These are phyloP conservation scores for Dictyostelium intermedium DNA, from an alignment of 78 protist genomes.

Conservation along the genomic window DNA sequence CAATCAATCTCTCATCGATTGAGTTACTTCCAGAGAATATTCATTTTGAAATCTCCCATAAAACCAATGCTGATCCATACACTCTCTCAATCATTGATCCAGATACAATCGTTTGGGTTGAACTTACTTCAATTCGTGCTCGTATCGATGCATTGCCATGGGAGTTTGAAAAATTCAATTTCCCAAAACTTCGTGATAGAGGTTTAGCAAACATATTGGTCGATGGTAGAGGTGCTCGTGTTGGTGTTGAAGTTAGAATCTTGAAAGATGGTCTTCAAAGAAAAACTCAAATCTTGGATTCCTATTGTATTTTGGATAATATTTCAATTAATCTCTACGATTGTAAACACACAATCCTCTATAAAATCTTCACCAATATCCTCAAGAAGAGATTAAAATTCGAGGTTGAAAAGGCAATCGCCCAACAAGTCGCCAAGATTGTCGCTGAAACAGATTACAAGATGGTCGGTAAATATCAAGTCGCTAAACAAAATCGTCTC, in stretches of 20 bases:
- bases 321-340: background rate
- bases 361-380: background rate
- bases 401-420: conserved; percentile 63
- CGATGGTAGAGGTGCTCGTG: conserved; percentile 71
- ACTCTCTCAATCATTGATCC: conserved; percentile 65
- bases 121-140: conserved; percentile 50
- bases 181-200: conserved; percentile 39
- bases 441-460: conserved; percentile 66
- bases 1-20: conserved; percentile 47
- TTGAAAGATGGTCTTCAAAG: conserved; percentile 24
- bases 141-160: conserved; percentile 53
- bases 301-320: conserved; percentile 52
- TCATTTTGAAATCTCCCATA: conserved; percentile 70
- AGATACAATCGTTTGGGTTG: conserved; percentile 74
- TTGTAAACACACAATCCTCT: conserved; percentile 57
- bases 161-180: conserved; percentile 27
- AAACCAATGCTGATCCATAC: conserved; percentile 73
- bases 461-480: conserved; percentile 17
- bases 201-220: conserved; percentile 35
- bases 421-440: conserved; percentile 36
- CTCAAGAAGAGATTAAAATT: background rate
- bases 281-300: conserved; percentile 51
- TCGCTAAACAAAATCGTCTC: conserved; percentile 5
- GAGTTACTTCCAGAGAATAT: conserved; percentile 71
- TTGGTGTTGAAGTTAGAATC: conserved; percentile 58